phyloP scores from a whole-genome alignment of 2,329 filamentous ascomycete genomes.

The Ophiosphaerella narmari region DNA sequence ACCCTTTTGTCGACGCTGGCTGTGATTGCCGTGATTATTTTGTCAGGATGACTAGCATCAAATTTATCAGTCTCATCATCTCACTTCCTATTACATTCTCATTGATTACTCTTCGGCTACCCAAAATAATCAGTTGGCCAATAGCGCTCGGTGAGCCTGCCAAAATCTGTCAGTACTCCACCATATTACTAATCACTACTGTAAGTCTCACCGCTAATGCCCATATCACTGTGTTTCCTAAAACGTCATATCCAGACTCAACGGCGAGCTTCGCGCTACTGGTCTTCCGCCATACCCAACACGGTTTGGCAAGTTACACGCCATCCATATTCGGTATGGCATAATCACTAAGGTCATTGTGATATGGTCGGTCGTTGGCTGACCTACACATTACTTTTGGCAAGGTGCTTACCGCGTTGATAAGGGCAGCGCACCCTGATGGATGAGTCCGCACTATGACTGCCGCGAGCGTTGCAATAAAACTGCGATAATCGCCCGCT shows the following conservation, averaged over 20 bases:
- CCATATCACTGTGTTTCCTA: conserved; percentile 13
- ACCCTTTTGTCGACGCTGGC: too few relatives aligned
- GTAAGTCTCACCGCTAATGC: conserved; percentile 1
- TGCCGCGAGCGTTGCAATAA: conserved; percentile 10
- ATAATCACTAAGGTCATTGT: conserved; percentile 18
- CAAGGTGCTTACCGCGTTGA: conserved; percentile 9
- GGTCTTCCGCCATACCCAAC: conserved; percentile 7
- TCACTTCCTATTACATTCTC: too few relatives aligned
- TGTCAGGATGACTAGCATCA: conserved; percentile 11
- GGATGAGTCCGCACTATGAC: conserved; percentile 7
- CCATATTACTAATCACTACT: not conserved
- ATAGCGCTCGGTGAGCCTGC: not conserved
- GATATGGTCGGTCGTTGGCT: conserved; percentile 21
- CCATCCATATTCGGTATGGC: conserved; percentile 12
- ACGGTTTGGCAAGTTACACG: conserved; percentile 2
- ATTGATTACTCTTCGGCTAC: not conserved
- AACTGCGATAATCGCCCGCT: conserved; percentile 4
- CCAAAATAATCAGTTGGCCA: not conserved
- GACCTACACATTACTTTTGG: conserved; percentile 15
- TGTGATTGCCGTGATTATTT: not conserved
- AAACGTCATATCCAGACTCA: conserved; percentile 17
- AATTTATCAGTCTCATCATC: too few relatives aligned
- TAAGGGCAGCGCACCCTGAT: conserved; percentile 22
- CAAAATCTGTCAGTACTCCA: not conserved
- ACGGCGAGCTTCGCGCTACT: conserved; percentile 17